Conservation (phyloP, 192 early-diverging fungal species). For the Entomortierella lignicola region DNA sequence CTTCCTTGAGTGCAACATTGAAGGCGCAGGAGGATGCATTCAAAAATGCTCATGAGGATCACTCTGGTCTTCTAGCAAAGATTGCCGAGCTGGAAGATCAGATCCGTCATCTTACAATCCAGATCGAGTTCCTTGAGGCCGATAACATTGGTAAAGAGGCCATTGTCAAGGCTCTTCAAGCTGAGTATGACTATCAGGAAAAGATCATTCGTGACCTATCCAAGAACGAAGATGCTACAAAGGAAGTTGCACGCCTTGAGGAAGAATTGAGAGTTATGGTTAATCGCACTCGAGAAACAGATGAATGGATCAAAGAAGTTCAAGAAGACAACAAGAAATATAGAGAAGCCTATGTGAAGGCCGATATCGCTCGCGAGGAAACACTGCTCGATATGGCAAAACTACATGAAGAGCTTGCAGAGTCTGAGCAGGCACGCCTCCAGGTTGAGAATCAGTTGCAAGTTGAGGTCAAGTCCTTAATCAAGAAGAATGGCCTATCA, state of each 20-base stretch:
- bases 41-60: constrained; percentile 13
- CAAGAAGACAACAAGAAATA: constrained; percentile 45
- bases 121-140: constrained; percentile 46
- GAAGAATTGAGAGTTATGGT: constrained; percentile 33
- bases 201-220: constrained; percentile 40
- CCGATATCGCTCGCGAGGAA: constrained; percentile 39
- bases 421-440: constrained; percentile 28
- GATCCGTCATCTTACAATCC: constrained; percentile 18
- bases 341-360: constrained; percentile 44
- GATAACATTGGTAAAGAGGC: constrained; percentile 52
- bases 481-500: constrained; percentile 36
- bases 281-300: constrained; percentile 26
- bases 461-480: constrained; percentile 28
- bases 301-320: constrained; percentile 46
- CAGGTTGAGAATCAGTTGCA: constrained; percentile 43
- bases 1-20: constrained; percentile 4
- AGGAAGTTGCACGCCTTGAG: constrained; percentile 32
- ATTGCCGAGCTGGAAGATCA: constrained; percentile 44
- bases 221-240: constrained; percentile 44
- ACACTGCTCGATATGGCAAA: constrained; percentile 53
- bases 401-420: constrained; percentile 44
- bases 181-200: constrained; percentile 50
- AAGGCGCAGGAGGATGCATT: constrained; percentile 7
- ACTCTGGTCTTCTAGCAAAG: constrained; percentile 20
- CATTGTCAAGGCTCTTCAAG: constrained; percentile 38